phyloP scores from a whole-genome alignment of 352 stramenopile species.

The Pythium monospermum region DNA sequence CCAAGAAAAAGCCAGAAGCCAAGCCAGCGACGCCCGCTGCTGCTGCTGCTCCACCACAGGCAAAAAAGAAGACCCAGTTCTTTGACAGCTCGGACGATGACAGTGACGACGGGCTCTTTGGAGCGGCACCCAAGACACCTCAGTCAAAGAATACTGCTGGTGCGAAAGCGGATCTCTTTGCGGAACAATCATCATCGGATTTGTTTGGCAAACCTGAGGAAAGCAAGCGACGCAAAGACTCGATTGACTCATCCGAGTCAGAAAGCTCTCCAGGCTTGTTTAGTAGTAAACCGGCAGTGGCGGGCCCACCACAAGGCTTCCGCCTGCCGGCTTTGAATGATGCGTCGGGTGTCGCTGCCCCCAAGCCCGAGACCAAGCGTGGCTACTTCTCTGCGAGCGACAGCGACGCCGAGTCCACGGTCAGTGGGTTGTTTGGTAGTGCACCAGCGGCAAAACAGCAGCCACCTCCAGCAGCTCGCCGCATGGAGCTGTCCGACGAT shows the following conservation, averaged over 20 bases:
- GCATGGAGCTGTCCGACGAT: conserved; percentile 42
- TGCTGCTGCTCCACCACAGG: background rate
- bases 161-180: conserved; percentile 36
- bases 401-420: conserved; percentile 47
- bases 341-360: background rate
- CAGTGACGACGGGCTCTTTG: conserved; percentile 58
- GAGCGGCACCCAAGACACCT: conserved; percentile 20
- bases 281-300: conserved; percentile 5
- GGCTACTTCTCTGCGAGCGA: conserved; percentile 32
- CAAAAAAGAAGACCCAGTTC: conserved; percentile 35
- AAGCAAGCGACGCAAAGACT: conserved; percentile 17
- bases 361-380: conserved; percentile 9
- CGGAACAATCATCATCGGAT: conserved; percentile 31
- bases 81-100: conserved; percentile 54
- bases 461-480: conserved; percentile 19
- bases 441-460: conserved; percentile 5
- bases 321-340: conserved; percentile 18
- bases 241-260: conserved; percentile 21
- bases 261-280: conserved; percentile 12
- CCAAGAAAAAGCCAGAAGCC: conserved; percentile 5
- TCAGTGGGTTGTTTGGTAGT: conserved; percentile 38
- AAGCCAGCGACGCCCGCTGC: background rate
- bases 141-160: background rate
- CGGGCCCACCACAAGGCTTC: conserved; percentile 23
- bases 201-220: conserved; percentile 23